Percentiles rank a stretch among this genome's conserved stretches.
Evolutionary conservation across 2,329 filamentous ascomycete genomes (phyloP).

Genomic region (Arthroderma sp.): DNA sequence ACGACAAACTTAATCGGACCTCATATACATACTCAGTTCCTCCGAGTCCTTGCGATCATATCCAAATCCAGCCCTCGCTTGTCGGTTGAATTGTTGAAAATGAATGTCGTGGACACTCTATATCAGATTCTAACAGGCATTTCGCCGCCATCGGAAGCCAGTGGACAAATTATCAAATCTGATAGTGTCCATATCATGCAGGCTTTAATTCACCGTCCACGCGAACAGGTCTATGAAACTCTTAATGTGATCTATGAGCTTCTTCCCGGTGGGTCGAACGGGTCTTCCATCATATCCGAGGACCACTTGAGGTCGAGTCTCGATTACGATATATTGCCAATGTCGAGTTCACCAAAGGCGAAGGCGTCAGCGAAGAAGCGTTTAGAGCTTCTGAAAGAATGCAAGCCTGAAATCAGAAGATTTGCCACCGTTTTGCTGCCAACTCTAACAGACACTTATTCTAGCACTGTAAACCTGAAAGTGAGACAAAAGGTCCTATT

Average conservation of each 20-base stretch:
- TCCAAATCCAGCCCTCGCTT: conserved; percentile 76
- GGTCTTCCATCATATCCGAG: conserved; percentile 39
- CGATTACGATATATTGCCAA: conserved; percentile 29
- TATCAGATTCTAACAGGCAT: conserved; percentile 96
- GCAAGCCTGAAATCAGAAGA: conserved; percentile 72
- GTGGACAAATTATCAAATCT: conserved; percentile 54
- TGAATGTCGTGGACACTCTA: conserved; percentile 92
- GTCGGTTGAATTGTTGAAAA: conserved; percentile 81
- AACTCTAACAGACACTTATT: conserved; percentile 90
- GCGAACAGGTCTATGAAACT: conserved; percentile 93
- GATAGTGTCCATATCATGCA: conserved; percentile 99
- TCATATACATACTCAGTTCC: conserved; percentile 90
- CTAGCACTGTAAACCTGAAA: conserved; percentile 88
- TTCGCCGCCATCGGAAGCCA: conserved; percentile 67
- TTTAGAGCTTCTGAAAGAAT: conserved; percentile 66
- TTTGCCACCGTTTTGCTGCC: conserved; percentile 90
- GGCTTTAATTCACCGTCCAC: conserved; percentile 83
- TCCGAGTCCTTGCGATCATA: conserved; percentile 80
- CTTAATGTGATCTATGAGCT: conserved; percentile 95
- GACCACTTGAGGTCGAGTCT: conserved; percentile 33
- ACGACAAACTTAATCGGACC: conserved; percentile 90
- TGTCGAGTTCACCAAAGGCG: conserved; percentile 19
- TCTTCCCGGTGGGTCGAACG: conserved; percentile 58
- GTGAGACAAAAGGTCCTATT: conserved; percentile 90
- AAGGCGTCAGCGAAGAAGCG: conserved; percentile 60